Percentiles rank a stretch among this genome's conserved stretches.
phyloP scores from a whole-genome alignment of 2,329 filamentous ascomycete genomes.

The Alternaria longipes region DNA sequence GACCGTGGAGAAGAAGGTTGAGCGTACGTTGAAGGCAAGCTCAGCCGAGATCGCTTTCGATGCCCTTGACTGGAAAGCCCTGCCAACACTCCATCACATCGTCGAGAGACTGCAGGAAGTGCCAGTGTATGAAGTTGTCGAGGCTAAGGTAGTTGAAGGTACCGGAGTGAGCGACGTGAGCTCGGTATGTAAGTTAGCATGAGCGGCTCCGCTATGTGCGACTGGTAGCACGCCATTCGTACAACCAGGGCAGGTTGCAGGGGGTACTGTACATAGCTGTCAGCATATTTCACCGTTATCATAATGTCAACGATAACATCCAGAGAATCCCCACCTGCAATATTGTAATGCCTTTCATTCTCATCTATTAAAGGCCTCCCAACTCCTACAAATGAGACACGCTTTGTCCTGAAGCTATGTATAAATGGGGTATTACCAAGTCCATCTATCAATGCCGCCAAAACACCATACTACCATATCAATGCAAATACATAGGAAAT shows the following conservation, averaged over 20 bases:
- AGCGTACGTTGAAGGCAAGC: constrained; percentile 49
- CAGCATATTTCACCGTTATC: not conserved
- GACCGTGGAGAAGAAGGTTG: constrained; percentile 44
- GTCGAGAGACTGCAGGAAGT: constrained; percentile 62
- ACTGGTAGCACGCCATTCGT: not conserved
- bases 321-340: not conserved
- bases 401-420: constrained; percentile 16
- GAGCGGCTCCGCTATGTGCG: not conserved
- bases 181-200: constrained; percentile 29
- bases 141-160: constrained; percentile 65
- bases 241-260: not conserved
- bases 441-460: constrained; percentile 16
- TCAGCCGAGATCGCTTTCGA: constrained; percentile 61
- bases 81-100: constrained; percentile 70
- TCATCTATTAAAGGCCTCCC: constrained; percentile 5
- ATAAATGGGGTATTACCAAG: constrained; percentile 28
- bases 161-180: constrained; percentile 61
- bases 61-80: constrained; percentile 60
- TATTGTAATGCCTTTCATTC: constrained; percentile 7
- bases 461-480: constrained; percentile 13
- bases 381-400: constrained; percentile 16
- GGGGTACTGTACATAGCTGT: not conserved
- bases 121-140: constrained; percentile 65
- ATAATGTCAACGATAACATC: not conserved
- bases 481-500: constrained; percentile 17